Evolutionary conservation across 2,329 filamentous ascomycete species (phyloP), one percentile per base, ranked within the genome.

Genomic region (Calonectria pseudoturangicola): DNA sequence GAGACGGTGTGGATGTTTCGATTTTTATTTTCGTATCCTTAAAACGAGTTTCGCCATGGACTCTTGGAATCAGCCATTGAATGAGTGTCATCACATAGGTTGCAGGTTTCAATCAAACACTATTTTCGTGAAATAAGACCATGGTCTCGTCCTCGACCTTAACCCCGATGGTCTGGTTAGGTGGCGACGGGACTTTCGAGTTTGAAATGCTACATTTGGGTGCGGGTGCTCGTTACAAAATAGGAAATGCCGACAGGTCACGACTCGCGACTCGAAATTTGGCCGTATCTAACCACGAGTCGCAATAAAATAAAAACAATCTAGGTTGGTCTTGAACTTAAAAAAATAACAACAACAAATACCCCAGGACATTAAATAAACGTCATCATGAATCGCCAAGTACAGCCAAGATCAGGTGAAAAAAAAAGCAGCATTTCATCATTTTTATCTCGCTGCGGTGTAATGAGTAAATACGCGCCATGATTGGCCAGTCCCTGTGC

Each of bases 401-500:
- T 18, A 25, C 33, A 16, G 16, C 25, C n/a, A 39, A 39, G 30
- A 18, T 39, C 4, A 39, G 13, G 30, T 21, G 2, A 39, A 30
- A 58, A 39, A 56, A 56, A 56, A 58, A 51, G 7, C 25, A 30
- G 69, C 21, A 62, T 65, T 48, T 50, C 73, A 72, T 41, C 39
- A 9, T 74, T 70, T 70, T 36, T 51, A 65, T 39, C 41, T 47
- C 68, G 48, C 47, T 69, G n/a, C 41, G 21, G 51, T 43, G 33
- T 28, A 64, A 45, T 56, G 58, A 21, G 25, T 45, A 64, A 50
- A 51, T 58, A 36, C 56, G 56, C 50, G 18, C 7, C 10, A n/a
- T 79, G 75, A 79, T 79, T 79, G 75, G 77, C 60, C 62, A 70
- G 48, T 41, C 33, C 25, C 21, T 62, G 41, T 62, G 68, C 63